Conservation (phyloP, 805 yeast species). For the Sugiyamaella qingdaonensis region DNA sequence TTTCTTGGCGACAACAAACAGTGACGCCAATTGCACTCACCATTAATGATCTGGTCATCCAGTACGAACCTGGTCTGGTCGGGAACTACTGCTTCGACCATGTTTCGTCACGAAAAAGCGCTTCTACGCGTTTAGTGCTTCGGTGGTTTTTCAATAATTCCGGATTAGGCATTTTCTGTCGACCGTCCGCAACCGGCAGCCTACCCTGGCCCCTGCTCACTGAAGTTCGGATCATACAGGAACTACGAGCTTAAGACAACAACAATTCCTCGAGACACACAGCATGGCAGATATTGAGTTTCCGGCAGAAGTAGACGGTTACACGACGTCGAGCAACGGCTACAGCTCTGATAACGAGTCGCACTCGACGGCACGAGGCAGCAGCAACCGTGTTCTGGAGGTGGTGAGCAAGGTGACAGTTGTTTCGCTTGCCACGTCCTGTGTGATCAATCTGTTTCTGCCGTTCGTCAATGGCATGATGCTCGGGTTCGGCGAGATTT, state of each 20-base stretch:
- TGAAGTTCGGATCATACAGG: too few species aligned
- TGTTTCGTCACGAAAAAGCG: too few species aligned
- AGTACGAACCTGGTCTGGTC: background rate
- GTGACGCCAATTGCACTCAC: background rate
- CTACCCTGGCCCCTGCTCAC: too few species aligned
- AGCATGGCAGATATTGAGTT: background rate
- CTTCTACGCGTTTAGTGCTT: too few species aligned
- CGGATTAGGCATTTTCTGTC: too few species aligned
- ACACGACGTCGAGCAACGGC: background rate
- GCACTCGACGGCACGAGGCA: background rate
- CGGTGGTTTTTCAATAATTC: too few species aligned
- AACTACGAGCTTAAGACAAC: too few species aligned
- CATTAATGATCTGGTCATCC: background rate
- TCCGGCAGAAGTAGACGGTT: background rate
- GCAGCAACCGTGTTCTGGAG: background rate
- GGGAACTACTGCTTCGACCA: background rate
- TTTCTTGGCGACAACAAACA: background rate
- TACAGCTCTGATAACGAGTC: constrained; percentile 1
- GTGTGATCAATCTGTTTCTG: constrained; percentile 64
- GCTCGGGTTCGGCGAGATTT: constrained; percentile 93
- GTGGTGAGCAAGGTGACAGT: background rate
- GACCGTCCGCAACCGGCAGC: too few species aligned
- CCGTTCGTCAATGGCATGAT: constrained; percentile 92
- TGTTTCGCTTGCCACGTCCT: background rate
- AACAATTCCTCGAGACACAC: too few species aligned